Evolutionary conservation across 169 alveolate genomes (phyloP).

Genomic region (Plasmodium coatneyi): DNA sequence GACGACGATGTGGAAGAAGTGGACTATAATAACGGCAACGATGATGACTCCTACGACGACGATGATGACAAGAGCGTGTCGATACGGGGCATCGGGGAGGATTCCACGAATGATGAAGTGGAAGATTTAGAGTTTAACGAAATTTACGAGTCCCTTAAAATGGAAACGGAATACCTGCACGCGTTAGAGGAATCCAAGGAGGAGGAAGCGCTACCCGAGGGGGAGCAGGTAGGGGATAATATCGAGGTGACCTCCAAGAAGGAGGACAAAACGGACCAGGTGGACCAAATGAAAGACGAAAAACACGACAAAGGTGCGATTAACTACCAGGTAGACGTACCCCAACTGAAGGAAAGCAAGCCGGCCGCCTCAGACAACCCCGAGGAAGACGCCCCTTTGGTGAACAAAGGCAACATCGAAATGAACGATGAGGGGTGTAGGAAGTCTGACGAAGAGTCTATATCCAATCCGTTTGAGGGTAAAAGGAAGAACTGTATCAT

Average conservation of each 20-base stretch:
- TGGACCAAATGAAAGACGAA: not conserved
- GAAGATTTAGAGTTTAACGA: not conserved
- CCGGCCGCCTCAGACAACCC: not conserved
- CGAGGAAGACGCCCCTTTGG: not conserved
- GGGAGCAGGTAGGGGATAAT: not conserved
- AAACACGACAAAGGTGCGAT: not conserved
- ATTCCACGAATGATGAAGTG: slow-evolving; percentile 23
- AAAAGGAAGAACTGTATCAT: not conserved
- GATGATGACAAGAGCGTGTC: slow-evolving; percentile 27
- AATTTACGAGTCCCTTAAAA: slow-evolving; percentile 1
- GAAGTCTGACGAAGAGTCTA: not conserved
- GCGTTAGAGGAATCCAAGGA: not conserved
- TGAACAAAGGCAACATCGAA: not conserved
- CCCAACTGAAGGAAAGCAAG: not conserved
- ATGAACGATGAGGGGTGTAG: not conserved
- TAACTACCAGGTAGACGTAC: not conserved
- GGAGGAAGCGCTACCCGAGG: not conserved
- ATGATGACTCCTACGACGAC: not conserved
- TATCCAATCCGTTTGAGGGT: not conserved
- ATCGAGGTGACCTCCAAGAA: not conserved
- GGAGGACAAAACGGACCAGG: not conserved
- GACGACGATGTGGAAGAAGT: not conserved
- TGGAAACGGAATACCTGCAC: not conserved
- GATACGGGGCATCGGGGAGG: slow-evolving; percentile 24
- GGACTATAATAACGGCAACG: not conserved